Percentiles rank a stretch among this genome's conserved stretches.
These are phyloP conservation scores for Ophiorrhiza pumila DNA, from an alignment of 257 asterid genomes.

Conservation along the genomic window DNA sequence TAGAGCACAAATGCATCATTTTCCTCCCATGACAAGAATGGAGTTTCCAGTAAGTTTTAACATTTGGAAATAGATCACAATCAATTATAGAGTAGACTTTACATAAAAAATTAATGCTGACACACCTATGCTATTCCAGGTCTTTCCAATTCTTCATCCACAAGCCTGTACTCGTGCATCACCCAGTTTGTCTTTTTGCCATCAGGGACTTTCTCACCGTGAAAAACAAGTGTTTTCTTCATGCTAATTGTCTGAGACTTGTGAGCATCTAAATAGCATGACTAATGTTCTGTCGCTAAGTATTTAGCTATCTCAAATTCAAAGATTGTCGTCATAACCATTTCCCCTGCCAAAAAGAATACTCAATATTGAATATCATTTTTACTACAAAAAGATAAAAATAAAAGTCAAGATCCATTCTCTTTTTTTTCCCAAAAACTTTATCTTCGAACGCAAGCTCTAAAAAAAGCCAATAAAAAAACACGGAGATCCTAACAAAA, in stretches of 20 bases:
- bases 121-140: slow-evolving; percentile 93
- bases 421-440: too few relatives aligned
- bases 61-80: slow-evolving; percentile 8
- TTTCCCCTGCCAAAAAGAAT: too few relatives aligned
- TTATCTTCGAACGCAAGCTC: too few relatives aligned
- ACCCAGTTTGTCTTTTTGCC: slow-evolving; percentile 96
- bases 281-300: too few relatives aligned
- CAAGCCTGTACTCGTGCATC: slow-evolving; percentile 93
- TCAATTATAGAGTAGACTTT: not conserved
- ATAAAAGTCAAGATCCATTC: too few relatives aligned
- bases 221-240: slow-evolving; percentile 92
- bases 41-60: slow-evolving; percentile 30
- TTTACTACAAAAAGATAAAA: too few relatives aligned
- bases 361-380: too few relatives aligned
- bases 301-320: too few relatives aligned
- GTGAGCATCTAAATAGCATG: too few relatives aligned
- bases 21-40: slow-evolving; percentile 41
- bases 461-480: too few relatives aligned
- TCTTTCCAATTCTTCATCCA: slow-evolving; percentile 60
- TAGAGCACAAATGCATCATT: slow-evolving; percentile 94
- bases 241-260: slow-evolving; percentile 63
- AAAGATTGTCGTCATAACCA: too few relatives aligned
- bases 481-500: too few relatives aligned
- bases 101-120: slow-evolving; percentile 8
- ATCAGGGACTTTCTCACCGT: slow-evolving; percentile 90